These are phyloP conservation scores for Oxytropis ochrocephala DNA, from an alignment of 306 rosid species.

Conservation along the genomic window DNA sequence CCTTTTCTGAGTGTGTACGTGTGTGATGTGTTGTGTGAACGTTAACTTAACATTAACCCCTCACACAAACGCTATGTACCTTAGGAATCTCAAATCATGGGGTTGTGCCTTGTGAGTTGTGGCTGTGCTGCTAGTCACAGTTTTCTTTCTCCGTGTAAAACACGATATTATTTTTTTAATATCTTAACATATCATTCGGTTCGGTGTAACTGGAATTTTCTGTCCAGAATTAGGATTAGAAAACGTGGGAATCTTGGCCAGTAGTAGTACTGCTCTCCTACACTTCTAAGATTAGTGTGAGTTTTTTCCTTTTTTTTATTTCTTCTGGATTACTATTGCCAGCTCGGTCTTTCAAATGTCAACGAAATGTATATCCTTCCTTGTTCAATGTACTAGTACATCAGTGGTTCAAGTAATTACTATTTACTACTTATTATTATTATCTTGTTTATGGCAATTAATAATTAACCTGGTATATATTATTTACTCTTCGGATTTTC, in stretches of 20 bases:
- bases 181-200: background rate
- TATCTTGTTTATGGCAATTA: background rate
- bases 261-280: background rate
- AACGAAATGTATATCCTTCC: background rate
- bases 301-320: background rate
- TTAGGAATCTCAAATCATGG: background rate
- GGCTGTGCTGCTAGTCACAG: background rate
- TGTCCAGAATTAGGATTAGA: background rate
- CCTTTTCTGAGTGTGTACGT: background rate
- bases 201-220: background rate
- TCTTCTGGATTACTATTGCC: background rate
- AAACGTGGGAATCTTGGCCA: constrained; percentile 3
- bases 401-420: background rate
- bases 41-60: background rate
- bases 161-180: background rate
- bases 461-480: background rate
- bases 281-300: background rate
- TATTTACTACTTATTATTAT: background rate
- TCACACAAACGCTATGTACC: background rate
- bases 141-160: constrained; percentile 15
- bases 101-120: background rate
- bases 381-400: background rate
- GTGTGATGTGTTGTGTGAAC: background rate
- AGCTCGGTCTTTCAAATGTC: constrained; percentile 16
- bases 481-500: background rate